Evolutionary conservation across 1,139 yeast species (phyloP), one percentile per base, ranked within the genome.

Genomic region (Suhomyces maxii): DNA sequence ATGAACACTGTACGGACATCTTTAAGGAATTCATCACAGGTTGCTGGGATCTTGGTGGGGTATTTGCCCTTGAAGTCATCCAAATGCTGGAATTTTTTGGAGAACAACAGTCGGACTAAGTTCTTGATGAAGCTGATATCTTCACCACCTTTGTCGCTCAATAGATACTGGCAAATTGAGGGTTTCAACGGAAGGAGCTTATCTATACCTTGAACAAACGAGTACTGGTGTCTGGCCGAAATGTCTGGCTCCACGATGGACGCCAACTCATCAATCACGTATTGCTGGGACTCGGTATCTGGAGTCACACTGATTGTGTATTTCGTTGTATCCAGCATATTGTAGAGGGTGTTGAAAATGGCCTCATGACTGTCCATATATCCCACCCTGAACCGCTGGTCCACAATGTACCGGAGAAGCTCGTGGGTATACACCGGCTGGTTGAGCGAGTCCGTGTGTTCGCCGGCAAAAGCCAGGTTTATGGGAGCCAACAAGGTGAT

Each of bases 401-500:
- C 59, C 6, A 71, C 56, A 13, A 75, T 58, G 48, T 75, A 75
- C 14, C 77, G 61, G 40, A 64, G 51, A 7, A 72, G 54, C 8
- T 55, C 54, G 37, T 63, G 51, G 26, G 43, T 32, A 11, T 31
- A 14, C 10, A 9, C 36, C 10, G n/a, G 23, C 8, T 28, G 36
- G 9, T 23, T 8, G 37, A 63, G 60, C 14, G 59, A 65, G 47
- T 37, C 36, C 32, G 11, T 7, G 44, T 52, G 53, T 36, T 47
- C 28, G 6, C 45, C 54, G 25, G 54, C 59, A 33, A 87, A 90
- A 0, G 97, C 97, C 56, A 86, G 83, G 65, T 91, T 89, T 14
- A 88, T 78, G 0, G 98, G 97, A 0, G 97, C 97, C 39, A 89
- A 63, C 14, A 91, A 67, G 0, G 98, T 89, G 44, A 85, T 77